Evolutionary conservation across 1,284 basidiomycete species (phyloP), one percentile per base, ranked within the genome.

Genomic region (Ustilago nuda): DNA sequence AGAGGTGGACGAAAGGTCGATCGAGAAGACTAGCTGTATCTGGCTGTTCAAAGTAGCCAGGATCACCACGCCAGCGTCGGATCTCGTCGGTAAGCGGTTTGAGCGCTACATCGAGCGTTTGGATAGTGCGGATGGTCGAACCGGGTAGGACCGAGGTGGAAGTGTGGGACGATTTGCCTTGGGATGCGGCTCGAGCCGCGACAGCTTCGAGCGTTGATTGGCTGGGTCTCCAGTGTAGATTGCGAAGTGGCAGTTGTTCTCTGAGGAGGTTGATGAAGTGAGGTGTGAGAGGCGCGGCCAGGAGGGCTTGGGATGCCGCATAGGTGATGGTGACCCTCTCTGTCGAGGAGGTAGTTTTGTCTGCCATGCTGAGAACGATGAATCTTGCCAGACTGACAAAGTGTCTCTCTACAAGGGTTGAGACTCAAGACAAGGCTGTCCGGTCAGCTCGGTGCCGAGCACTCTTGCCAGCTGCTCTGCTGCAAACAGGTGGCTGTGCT

Each of bases 181-280:
- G 73, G 54, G 64, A 61, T 27, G 61, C 65, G 11, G 73, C 73
- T 7, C 73, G 61, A 33, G 68, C 67, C 7, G 73, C 63, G 32
- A 58, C 64, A 3, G 68, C 68, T 65, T 76, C 73, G 33, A 76
- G 73, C 1, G 73, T 76, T 0, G 74, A 45, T 37, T 68, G 74
- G 33, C 74, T 72, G 9, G 83, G 82, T 37, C 76, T 78, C 84
- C 83, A 84, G 57, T 84, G 83, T 17, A 85, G 56, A 57, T 84
- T 85, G 55, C 82, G 78, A 32, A 85, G 72, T 5, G 84, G 84
- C 9, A 85, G 65, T 56, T 85, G 84, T 54, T 77, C 61, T 12
- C 66, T 48, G 41, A 85, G 70, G 15, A 81, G 66, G 3, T 55
- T 58, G 37, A 76, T 46, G n/a, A 82, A 71, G 62, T 83, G 78